phyloP scores from a whole-genome alignment of 2,329 filamentous ascomycete species.

The Dichotomopilus funicola region DNA sequence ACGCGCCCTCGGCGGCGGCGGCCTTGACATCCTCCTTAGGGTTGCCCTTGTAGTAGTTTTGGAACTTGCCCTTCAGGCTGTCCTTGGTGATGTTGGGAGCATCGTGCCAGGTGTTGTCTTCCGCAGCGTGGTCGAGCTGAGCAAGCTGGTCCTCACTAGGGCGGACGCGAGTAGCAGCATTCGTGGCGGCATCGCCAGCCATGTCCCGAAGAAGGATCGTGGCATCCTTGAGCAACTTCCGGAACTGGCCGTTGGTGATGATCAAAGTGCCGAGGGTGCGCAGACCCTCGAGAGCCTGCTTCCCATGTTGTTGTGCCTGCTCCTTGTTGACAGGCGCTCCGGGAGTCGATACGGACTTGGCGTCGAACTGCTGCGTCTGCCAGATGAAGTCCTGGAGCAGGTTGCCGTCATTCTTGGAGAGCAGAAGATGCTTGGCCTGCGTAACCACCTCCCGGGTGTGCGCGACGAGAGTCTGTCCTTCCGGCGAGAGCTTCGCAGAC shows the following conservation, averaged over 20 bases:
- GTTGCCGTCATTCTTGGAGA: slow-evolving; percentile 94
- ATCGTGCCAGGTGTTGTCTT: slow-evolving; percentile 92
- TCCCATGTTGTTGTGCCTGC: slow-evolving; percentile 71
- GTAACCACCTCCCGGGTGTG: slow-evolving; percentile 76
- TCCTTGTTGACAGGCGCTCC: slow-evolving; percentile 67
- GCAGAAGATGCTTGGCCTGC: slow-evolving; percentile 74
- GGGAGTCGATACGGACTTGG: slow-evolving; percentile 55
- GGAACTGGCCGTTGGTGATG: slow-evolving; percentile 93
- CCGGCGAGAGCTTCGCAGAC: slow-evolving; percentile 68
- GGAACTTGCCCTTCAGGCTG: slow-evolving; percentile 61
- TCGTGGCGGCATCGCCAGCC: slow-evolving; percentile 79
- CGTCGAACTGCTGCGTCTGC: slow-evolving; percentile 73
- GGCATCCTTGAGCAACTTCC: slow-evolving; percentile 79
- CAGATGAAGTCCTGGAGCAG: slow-evolving; percentile 95
- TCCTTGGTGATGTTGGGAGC: slow-evolving; percentile 68
- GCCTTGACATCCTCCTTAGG: slow-evolving; percentile 54
- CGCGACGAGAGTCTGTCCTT: slow-evolving; percentile 70
- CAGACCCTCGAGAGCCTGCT: slow-evolving; percentile 76
- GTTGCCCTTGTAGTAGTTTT: slow-evolving; percentile 52
- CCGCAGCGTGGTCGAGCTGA: slow-evolving; percentile 76
- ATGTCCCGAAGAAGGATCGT: slow-evolving; percentile 80
- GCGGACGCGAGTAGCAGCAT: slow-evolving; percentile 66
- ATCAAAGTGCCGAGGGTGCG: slow-evolving; percentile 82
- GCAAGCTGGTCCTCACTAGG: slow-evolving; percentile 70
- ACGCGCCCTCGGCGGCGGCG: slow-evolving; percentile 50